Base-by-base conservation (phyloP, 2,329 filamentous ascomycete species). In the Diaporthe amygdali region DNA sequence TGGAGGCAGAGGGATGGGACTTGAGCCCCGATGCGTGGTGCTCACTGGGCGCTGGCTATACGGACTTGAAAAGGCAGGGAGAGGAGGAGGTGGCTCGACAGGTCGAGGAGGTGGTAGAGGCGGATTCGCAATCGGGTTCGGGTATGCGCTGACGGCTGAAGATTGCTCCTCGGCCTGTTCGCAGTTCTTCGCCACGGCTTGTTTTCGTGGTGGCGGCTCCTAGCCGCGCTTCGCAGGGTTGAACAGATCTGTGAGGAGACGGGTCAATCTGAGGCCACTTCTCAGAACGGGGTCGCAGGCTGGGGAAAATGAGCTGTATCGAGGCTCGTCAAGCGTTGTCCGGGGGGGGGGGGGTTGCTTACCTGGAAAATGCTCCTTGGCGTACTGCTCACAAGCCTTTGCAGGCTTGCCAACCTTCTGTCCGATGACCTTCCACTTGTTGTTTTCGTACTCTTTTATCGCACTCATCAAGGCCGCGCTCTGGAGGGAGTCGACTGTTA, bases 401-500 rank as follows among this genome's bases (percentile, higher is more conserved):
- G 96, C 96, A 61, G 96, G 96, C 84, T 99, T 99, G 78, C 95
- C 95, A 76, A 99, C 94, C 83, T 98, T 98, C 81, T 94, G 92
- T 44, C 96, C 96, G 79, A 98, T 98, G 32, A 92, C 91, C 84
- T 98, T 98, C 96, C 96, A 99, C 81, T 98, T 98, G 82, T 97
- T 98, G 79, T 94, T 93, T 81, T 99, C 96, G 83, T 98, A 98
- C 81, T 99, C 96, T 84, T 97, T 98, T 84, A 99, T 99, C 37
- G 96, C 96, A 75, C 93, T 94, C 75, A 97, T 89, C 71, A 99
- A 84, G 46, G 93, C 93, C 77, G 91, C 89, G 79, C 91, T 94
- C 90, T 94, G 87, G 74, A 76, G 34, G 32, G 32, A 51, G 49
- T 30, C 55, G 46, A 54, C 44, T 47, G 68, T 68, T 34, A 69